Percentiles rank a stretch among this genome's conserved stretches.
These are phyloP conservation scores for Botrytis tulipae DNA, from an alignment of 2,329 filamentous ascomycete genomes.

Conservation along the genomic window DNA sequence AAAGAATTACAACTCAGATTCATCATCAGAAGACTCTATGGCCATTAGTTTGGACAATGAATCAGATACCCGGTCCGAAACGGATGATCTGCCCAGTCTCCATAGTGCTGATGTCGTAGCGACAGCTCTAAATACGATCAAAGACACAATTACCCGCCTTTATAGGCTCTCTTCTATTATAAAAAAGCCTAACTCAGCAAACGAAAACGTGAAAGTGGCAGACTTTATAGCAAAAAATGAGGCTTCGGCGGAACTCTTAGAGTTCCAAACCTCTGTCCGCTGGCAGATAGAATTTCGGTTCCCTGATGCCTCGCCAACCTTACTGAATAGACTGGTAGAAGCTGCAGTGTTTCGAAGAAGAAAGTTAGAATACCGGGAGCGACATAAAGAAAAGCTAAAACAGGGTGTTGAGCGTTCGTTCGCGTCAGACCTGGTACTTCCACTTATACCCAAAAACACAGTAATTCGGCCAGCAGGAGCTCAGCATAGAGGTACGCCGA, in stretches of 20 bases:
- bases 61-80: not conserved
- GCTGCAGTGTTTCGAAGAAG: conserved; percentile 11
- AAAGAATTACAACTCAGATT: not conserved
- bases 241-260: not conserved
- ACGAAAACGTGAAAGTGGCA: conserved; percentile 12
- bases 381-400: conserved; percentile 12
- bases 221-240: conserved; percentile 3
- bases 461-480: not conserved
- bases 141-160: conserved; percentile 4
- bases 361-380: conserved; percentile 9
- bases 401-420: conserved; percentile 6
- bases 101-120: not conserved
- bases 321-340: conserved; percentile 1
- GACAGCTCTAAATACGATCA: not conserved
- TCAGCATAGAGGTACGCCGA: not conserved
- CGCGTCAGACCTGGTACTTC: not conserved
- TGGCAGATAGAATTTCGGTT: conserved; percentile 8
- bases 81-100: not conserved
- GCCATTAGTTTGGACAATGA: conserved; percentile 13
- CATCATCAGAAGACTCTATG: conserved; percentile 10
- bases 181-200: conserved; percentile 1
- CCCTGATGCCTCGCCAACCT: not conserved
- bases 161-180: conserved; percentile 4
- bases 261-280: conserved; percentile 6
- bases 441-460: not conserved